Conservation (phyloP, 1,284 basidiomycete species). For the Microbotryum violaceum region DNA sequence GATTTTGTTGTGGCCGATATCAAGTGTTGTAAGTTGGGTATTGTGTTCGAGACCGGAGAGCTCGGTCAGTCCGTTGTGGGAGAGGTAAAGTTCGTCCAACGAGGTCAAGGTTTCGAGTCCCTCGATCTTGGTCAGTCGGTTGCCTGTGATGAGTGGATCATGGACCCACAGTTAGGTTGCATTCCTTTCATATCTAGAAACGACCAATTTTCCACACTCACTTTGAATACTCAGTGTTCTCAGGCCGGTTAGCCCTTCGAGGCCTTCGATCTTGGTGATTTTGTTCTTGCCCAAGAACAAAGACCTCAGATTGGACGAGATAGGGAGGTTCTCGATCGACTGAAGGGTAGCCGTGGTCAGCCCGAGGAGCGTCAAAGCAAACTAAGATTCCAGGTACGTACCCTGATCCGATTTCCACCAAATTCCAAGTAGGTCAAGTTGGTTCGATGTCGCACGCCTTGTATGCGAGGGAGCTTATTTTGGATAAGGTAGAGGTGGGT, state of each 20-base stretch:
- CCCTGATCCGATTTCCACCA: conserved; percentile 83
- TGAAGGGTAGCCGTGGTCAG: conserved; percentile 37
- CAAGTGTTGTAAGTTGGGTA: conserved; percentile 70
- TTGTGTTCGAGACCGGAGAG: conserved; percentile 83
- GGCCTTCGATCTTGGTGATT: conserved; percentile 75
- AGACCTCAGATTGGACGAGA: conserved; percentile 62
- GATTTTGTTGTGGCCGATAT: conserved; percentile 80
- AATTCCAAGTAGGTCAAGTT: conserved; percentile 78
- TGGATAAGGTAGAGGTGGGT: conserved; percentile 81
- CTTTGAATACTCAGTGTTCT: conserved; percentile 59
- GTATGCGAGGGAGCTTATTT: conserved; percentile 81
- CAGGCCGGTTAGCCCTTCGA: conserved; percentile 62
- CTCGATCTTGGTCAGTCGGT: conserved; percentile 35
- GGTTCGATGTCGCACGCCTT: conserved; percentile 49
- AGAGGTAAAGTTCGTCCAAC: conserved; percentile 86
- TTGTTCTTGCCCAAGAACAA: conserved; percentile 96
- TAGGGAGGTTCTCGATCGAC: conserved; percentile 66
- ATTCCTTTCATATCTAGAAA: too few species aligned
- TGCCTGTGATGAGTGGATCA: conserved; percentile 15
- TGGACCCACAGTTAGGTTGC: neutral
- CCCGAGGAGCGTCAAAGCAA: too few species aligned
- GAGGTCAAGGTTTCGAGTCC: conserved; percentile 35
- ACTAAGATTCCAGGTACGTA: conserved; percentile 36
- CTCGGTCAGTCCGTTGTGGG: conserved; percentile 79
- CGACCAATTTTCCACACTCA: conserved; percentile 5